phyloP scores from a whole-genome alignment of 306 rosid genomes.

The Cucumis hystrix region DNA sequence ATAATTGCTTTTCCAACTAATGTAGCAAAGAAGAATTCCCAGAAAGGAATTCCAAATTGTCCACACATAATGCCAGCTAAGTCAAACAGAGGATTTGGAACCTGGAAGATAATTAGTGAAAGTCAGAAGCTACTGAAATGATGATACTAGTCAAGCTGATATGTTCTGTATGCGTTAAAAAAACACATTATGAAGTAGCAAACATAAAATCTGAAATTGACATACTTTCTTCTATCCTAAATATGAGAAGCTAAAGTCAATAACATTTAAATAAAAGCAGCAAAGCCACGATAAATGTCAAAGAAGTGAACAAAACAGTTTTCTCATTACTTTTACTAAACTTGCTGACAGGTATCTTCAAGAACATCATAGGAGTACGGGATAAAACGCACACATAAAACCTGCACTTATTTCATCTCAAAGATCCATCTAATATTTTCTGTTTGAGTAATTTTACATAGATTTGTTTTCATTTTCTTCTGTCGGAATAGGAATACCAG shows the following conservation, averaged over 20 bases:
- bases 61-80: conserved; percentile 99
- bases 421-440: background rate
- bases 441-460: background rate
- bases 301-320: background rate
- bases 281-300: background rate
- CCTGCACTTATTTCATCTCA: background rate
- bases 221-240: background rate
- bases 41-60: conserved; percentile 84
- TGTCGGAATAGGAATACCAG: background rate
- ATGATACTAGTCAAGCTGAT: background rate
- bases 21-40: conserved; percentile 82
- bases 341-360: background rate
- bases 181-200: background rate
- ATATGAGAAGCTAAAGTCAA: background rate
- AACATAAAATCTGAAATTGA: background rate
- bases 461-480: background rate
- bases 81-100: conserved; percentile 97
- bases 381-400: background rate
- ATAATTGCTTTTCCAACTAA: conserved; percentile 87
- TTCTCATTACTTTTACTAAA: background rate
- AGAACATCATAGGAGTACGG: background rate
- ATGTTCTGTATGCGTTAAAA: background rate
- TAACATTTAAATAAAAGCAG: background rate
- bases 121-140: conserved; percentile 1
- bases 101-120: conserved; percentile 38